A percentile compares a stretch with the other conserved stretches of the same genome.
Evolutionary conservation across 768 basidiomycete genomes (phyloP).

Genomic region (Collybia sp.): DNA sequence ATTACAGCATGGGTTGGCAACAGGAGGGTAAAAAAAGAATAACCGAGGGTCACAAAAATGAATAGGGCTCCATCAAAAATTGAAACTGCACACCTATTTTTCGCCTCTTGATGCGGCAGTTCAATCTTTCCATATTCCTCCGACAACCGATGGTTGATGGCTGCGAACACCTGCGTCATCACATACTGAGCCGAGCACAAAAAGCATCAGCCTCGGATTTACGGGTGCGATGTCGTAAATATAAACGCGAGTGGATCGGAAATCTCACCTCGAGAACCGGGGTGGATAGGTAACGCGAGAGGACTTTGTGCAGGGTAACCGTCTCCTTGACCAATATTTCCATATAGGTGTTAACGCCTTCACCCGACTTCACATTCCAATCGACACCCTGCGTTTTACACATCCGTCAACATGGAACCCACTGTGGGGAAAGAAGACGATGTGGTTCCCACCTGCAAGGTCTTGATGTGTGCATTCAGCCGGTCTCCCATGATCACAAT

Average conservation of each 20-base stretch:
- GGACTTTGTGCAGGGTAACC: constrained; percentile 90
- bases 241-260: constrained; percentile 6
- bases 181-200: constrained; percentile 54
- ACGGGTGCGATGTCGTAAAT: constrained; percentile 7
- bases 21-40: neutral
- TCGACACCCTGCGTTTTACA: constrained; percentile 53
- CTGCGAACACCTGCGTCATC: constrained; percentile 92
- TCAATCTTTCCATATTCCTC: constrained; percentile 85
- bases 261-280: constrained; percentile 76
- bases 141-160: constrained; percentile 85
- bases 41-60: neutral
- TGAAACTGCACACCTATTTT: constrained; percentile 59
- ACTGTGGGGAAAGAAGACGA: neutral
- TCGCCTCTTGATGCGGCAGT: constrained; percentile 78
- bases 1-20: neutral
- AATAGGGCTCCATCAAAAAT: no score
- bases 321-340: constrained; percentile 93
- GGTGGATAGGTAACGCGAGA: constrained; percentile 81
- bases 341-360: constrained; percentile 86
- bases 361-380: constrained; percentile 64
- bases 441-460: constrained; percentile 57
- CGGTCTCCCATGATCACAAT: constrained; percentile 98
- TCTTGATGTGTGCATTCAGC: constrained; percentile 77
- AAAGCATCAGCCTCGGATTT: constrained; percentile 5
- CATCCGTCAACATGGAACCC: neutral